Percentiles rank a stretch among this genome's conserved stretches.
phyloP scores from a whole-genome alignment of 225 moss, liverwort and hornwort genomes.

The Climacium dendroides region DNA sequence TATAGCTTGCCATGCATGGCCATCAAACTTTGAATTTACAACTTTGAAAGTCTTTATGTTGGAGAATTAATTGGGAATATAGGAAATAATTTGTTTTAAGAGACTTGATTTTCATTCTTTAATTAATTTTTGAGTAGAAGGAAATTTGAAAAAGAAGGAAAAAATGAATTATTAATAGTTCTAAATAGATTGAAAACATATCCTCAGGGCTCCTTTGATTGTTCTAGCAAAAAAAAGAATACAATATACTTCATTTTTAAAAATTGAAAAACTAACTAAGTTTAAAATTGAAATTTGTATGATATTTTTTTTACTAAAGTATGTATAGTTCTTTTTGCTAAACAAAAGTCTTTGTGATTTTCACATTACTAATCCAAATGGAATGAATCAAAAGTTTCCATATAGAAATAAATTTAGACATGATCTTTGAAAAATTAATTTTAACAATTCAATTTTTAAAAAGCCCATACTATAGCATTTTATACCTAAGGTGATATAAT shows the following conservation, averaged over 20 bases:
- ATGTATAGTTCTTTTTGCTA: neutral
- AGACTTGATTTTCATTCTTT: too few relatives aligned
- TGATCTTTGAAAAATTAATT: neutral
- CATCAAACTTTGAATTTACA: too few relatives aligned
- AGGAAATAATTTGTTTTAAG: too few relatives aligned
- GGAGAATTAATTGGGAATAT: too few relatives aligned
- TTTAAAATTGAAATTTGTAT: neutral
- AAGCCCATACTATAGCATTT: neutral
- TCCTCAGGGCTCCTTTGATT: neutral
- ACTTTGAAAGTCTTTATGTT: too few relatives aligned
- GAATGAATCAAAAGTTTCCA: neutral
- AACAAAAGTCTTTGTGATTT: neutral
- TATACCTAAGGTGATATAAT: neutral
- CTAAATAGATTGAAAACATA: neutral
- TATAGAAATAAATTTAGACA: neutral
- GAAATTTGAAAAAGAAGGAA: too few relatives aligned
- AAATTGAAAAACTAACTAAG: neutral
- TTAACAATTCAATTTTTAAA: neutral
- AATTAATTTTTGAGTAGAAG: too few relatives aligned
- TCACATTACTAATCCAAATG: neutral
- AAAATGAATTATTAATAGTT: neutral
- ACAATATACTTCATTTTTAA: neutral
- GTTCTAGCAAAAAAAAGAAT: neutral
- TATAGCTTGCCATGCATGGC: too few relatives aligned
- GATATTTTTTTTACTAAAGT: neutral